Conservation (phyloP, 225 moss, liverwort and hornwort species). For the Physcomitrium patens region DNA sequence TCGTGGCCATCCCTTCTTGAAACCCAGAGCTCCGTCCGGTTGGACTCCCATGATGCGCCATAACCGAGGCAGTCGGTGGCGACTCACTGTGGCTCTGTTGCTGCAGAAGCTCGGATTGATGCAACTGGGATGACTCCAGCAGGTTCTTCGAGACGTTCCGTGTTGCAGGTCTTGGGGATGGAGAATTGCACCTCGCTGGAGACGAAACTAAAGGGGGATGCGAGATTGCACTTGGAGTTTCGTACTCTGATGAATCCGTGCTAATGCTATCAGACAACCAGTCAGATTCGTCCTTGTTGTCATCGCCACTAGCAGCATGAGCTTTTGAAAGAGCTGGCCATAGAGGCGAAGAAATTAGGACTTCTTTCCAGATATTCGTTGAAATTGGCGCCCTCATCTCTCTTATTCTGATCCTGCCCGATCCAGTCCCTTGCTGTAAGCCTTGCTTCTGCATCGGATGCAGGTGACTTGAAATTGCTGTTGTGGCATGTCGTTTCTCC, state of each 20-base stretch:
- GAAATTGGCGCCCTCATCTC: not conserved
- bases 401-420: constrained; percentile 20
- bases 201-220: not conserved
- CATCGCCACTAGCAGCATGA: not conserved
- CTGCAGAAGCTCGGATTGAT: constrained; percentile 29
- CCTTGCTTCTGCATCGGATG: constrained; percentile 30
- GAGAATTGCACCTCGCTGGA: constrained; percentile 23
- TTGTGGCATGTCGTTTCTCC: constrained; percentile 18
- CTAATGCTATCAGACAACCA: constrained; percentile 27
- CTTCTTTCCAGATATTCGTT: not conserved
- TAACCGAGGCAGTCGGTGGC: not conserved
- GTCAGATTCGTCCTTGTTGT: constrained; percentile 30
- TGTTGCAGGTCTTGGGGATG: constrained; percentile 33
- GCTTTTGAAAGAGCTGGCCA: not conserved
- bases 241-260: constrained; percentile 33
- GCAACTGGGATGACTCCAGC: constrained; percentile 3
- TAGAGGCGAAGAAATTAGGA: constrained; percentile 8
- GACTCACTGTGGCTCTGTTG: constrained; percentile 25
- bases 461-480: constrained; percentile 2
- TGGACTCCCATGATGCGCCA: constrained; percentile 13
- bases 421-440: constrained; percentile 7
- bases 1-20: constrained; percentile 37
- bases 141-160: constrained; percentile 8
- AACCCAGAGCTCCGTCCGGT: constrained; percentile 25
- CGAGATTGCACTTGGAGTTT: constrained; percentile 15